Percentiles rank a stretch among this genome's conserved stretches.
Conservation (phyloP, 306 rosid genomes). For the Rosa chinensis region DNA sequence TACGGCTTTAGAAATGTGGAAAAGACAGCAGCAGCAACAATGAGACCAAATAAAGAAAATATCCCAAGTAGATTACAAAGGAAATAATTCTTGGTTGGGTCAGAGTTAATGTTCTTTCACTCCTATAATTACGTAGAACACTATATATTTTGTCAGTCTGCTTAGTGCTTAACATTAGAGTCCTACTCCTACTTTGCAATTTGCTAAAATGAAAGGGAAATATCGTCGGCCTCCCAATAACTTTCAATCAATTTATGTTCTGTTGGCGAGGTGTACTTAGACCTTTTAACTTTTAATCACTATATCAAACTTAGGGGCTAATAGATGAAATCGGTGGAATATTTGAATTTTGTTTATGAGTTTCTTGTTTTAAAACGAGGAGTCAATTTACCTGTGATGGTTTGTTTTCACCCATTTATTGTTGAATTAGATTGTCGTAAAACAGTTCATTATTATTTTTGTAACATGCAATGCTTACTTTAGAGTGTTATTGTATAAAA, state of each 20-base stretch:
- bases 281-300: background rate
- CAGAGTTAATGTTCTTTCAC: background rate
- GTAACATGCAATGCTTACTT: too few species aligned
- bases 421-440: background rate
- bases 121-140: background rate
- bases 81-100: background rate
- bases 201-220: background rate
- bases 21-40: background rate
- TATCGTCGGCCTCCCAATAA: background rate
- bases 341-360: background rate
- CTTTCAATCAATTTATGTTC: background rate
- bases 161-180: background rate
- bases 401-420: too few species aligned
- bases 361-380: background rate
- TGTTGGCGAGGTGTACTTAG: background rate
- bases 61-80: background rate
- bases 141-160: background rate
- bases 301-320: background rate
- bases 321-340: background rate
- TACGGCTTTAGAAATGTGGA: background rate
- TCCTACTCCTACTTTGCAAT: conserved; percentile 10
- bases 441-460: too few species aligned
- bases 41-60: background rate
- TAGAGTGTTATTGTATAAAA: background rate
- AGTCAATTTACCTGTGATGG: background rate